Evolutionary conservation across 2,329 filamentous ascomycete genomes (phyloP).

Genomic region (Colletotrichum sp.): DNA sequence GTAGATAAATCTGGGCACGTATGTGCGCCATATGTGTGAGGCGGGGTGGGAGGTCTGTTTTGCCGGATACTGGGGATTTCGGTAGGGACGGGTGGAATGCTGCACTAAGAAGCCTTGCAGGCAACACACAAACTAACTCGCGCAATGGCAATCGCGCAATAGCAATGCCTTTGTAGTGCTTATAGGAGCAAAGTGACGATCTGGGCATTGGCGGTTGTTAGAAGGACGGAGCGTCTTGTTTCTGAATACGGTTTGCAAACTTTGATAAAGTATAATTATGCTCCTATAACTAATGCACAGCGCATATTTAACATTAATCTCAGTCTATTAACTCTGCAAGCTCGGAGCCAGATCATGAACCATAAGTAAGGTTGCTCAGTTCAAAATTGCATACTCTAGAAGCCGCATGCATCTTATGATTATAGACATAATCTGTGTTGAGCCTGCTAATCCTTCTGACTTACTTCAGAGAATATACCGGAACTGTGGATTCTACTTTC

Average conservation of each 20-base stretch:
- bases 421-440: not conserved
- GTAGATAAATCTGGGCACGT: not conserved
- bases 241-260: not conserved
- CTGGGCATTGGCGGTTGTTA: not conserved
- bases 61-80: not conserved
- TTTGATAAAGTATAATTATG: not conserved
- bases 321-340: not conserved
- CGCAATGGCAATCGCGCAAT: not conserved
- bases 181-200: not conserved
- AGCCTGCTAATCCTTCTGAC: not conserved
- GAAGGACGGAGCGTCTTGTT: not conserved
- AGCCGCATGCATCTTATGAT: not conserved
- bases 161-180: not conserved
- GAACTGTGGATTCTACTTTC: slow-evolving; percentile 28
- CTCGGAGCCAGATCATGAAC: not conserved
- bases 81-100: not conserved
- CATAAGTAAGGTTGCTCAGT: not conserved
- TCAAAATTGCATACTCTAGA: not conserved
- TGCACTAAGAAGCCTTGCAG: not conserved
- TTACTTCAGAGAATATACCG: slow-evolving; percentile 23
- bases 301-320: not conserved
- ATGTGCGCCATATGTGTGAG: not conserved
- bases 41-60: not conserved
- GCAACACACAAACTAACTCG: not conserved
- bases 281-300: not conserved